Evolutionary conservation across 768 basidiomycete genomes (phyloP).

Genomic region (Pisolithus sp.): DNA sequence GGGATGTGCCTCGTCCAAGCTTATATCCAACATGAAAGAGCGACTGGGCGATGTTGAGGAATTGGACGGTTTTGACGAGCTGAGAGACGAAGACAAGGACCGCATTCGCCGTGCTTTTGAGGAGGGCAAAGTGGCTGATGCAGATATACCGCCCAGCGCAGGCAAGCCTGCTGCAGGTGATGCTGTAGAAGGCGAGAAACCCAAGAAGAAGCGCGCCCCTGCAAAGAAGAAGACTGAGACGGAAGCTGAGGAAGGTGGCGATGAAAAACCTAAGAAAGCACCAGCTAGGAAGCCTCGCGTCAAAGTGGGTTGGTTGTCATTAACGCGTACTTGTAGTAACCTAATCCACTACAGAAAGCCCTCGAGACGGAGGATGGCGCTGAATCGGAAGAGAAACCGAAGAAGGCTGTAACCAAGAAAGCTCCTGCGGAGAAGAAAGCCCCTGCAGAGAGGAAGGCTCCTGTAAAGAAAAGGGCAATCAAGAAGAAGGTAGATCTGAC

Average conservation of each 20-base stretch:
- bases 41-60: slow-evolving; percentile 53
- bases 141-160: slow-evolving; percentile 75
- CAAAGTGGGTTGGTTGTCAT: slow-evolving; percentile 25
- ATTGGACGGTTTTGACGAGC: slow-evolving; percentile 80
- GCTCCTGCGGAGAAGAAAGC: slow-evolving; percentile 10
- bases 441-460: slow-evolving; percentile 37
- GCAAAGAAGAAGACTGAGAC: slow-evolving; percentile 30
- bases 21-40: slow-evolving; percentile 67
- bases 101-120: slow-evolving; percentile 70
- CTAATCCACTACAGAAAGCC: slow-evolving; percentile 23
- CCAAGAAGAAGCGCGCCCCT: slow-evolving; percentile 43
- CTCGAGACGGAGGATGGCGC: slow-evolving; percentile 25
- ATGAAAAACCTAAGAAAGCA: slow-evolving; percentile 27
- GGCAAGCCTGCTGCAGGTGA: slow-evolving; percentile 48
- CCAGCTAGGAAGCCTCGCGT: slow-evolving; percentile 30
- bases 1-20: slow-evolving; percentile 73
- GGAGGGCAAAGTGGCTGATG: slow-evolving; percentile 71
- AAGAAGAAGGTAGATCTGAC: slow-evolving; percentile 32
- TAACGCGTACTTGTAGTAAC: slow-evolving; percentile 1
- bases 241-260: slow-evolving; percentile 29
- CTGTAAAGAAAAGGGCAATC: slow-evolving; percentile 29
- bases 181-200: slow-evolving; percentile 46
- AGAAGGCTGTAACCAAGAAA: slow-evolving; percentile 41
- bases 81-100: slow-evolving; percentile 61
- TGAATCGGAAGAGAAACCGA: slow-evolving; percentile 42